A percentile compares a stretch with the other conserved stretches of the same genome.
phyloP scores from a whole-genome alignment of 148 eudicot genomes.

The Mesembryanthemum crystallinum region DNA sequence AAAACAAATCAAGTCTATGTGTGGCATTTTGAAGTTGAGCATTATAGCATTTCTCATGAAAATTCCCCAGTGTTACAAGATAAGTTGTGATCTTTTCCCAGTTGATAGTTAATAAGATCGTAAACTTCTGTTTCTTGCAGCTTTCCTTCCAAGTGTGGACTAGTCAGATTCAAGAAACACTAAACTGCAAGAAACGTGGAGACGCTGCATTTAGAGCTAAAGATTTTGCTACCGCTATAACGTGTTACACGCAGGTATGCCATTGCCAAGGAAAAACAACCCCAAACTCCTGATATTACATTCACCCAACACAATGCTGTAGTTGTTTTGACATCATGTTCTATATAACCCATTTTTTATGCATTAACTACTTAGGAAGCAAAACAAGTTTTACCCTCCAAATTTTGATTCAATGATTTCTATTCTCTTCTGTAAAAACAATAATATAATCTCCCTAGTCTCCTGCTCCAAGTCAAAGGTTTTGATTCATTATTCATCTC shows the following conservation, averaged over 20 bases:
- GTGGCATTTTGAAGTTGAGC: no score
- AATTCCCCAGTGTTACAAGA: background rate
- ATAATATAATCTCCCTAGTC: background rate
- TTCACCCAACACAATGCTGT: no score
- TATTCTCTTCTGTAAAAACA: background rate
- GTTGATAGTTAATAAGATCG: slow-evolving; percentile 2
- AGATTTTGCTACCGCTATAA: slow-evolving; percentile 59
- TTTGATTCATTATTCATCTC: background rate
- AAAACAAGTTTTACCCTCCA: background rate
- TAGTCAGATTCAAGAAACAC: slow-evolving; percentile 64
- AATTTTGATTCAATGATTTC: background rate
- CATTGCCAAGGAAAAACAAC: background rate
- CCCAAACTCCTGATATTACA: no score
- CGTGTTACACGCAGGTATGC: slow-evolving; percentile 64
- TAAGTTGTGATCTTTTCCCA: background rate
- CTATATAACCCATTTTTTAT: background rate
- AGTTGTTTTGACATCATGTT: background rate
- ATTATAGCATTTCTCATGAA: no score
- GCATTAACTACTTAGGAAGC: background rate
- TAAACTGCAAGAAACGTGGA: slow-evolving; percentile 67
- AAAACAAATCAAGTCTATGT: no score
- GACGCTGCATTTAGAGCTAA: slow-evolving; percentile 64
- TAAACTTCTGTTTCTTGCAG: slow-evolving; percentile 33
- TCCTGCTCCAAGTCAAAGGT: background rate
- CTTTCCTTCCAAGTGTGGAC: slow-evolving; percentile 80